Percentiles rank a stretch among this genome's conserved stretches.
Conservation (phyloP, 495 filamentous ascomycete genomes). For the Trichoderma gamsii region DNA sequence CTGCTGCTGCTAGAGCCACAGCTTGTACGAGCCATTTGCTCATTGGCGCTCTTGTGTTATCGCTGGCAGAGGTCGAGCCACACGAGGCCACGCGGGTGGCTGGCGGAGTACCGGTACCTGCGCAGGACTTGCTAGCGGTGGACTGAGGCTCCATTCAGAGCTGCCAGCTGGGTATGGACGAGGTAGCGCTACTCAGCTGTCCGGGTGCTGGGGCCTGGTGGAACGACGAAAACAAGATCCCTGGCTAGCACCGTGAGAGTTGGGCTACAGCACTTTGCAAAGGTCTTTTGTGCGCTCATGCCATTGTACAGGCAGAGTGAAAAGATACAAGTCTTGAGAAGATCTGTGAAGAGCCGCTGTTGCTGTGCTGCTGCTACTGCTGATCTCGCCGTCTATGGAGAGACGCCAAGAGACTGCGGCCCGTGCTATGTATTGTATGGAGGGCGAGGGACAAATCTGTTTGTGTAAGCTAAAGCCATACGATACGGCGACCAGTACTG, state of each 20-base stretch:
- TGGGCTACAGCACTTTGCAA: background rate
- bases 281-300: background rate
- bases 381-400: no score
- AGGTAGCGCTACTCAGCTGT: slow-evolving; percentile 1
- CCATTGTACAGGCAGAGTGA: background rate
- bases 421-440: no score
- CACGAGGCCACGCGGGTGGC: background rate
- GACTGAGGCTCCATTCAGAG: background rate
- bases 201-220: slow-evolving; percentile 8
- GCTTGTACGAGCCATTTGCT: background rate
- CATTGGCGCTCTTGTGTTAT: background rate
- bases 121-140: background rate
- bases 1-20: background rate
- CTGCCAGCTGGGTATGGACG: background rate
- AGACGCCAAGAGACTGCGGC: no score
- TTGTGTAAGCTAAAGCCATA: no score
- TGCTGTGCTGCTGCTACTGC: no score
- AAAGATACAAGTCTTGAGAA: background rate
- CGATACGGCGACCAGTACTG: no score
- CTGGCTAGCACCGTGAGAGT: slow-evolving; percentile 4
- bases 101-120: background rate
- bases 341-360: background rate
- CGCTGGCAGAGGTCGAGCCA: background rate
- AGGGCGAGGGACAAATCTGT: no score
- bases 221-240: background rate